Base-by-base conservation (phyloP, 2,329 filamentous ascomycete genomes). In the Alternaria arborescens region DNA sequence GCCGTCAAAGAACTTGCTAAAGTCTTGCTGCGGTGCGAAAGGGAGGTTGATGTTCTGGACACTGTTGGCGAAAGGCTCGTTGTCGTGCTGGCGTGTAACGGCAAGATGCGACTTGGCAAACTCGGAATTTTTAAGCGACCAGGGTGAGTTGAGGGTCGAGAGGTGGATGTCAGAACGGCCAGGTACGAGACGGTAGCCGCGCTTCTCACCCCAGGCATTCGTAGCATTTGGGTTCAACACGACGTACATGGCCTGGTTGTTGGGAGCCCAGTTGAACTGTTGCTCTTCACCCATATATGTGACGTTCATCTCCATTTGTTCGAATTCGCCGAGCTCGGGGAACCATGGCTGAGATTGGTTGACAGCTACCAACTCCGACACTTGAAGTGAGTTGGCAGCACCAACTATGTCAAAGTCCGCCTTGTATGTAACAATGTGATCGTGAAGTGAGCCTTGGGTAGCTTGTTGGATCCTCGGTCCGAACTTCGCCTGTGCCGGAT, bases 141-240 rank as follows among this genome's bases (percentile, higher is more conserved):
- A 81, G 7, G 78, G 77, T 34, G 78, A 81, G 53, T 76, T 68
- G 7, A 73, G 50, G 8, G 73, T 73, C n/a, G 71, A 76, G 16
- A 82, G 77, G 41, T 78, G 77, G 58, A 70, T 70, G 26, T 70
- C 52, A 8, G 64, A 69, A 8, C 60, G 61, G 3, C 68, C 67
- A 8, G 68, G 67, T 5, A 69, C 54, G 52, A 86, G 78, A 20
- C 82, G 80, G 67, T 85, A 88, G 6, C 85, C 86, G 7, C 82
- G 80, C 12, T 77, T 76, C 71, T 86, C 83, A 36, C 86, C 85
- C 65, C 81, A 85, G 3, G 72, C 68, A 68, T 87, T 88, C 1
- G 71, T 76, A 5, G 73, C 69, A 46, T 82, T 36, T 34, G 77
- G 80, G 64, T 87, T 88, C 40, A 87, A 74, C n/a, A 88, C 78